Percentiles rank a stretch among this genome's conserved stretches.
phyloP scores from a whole-genome alignment of 108 stramenopile species.

The Pseudonitzschia multiseries region DNA sequence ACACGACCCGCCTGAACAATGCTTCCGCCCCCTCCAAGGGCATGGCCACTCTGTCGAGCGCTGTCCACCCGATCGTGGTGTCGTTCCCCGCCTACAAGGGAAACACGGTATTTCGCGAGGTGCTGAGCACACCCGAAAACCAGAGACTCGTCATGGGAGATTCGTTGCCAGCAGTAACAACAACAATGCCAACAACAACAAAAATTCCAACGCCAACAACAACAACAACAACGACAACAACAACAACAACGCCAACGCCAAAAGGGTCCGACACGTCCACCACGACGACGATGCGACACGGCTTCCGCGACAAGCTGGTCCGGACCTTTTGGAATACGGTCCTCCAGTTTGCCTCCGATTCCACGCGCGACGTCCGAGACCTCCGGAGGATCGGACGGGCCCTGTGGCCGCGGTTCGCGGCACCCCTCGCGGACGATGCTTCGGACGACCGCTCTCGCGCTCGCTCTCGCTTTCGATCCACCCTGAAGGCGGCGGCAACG shows the following conservation, averaged over 20 bases:
- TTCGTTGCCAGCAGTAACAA: background rate
- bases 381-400: slow-evolving; percentile 50
- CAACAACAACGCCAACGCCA: no score
- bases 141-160: slow-evolving; percentile 14
- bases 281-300: background rate
- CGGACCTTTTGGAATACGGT: slow-evolving; percentile 57
- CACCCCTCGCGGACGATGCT: slow-evolving; percentile 36
- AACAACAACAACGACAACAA: no score
- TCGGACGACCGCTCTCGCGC: no score
- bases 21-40: slow-evolving; percentile 29
- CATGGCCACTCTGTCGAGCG: slow-evolving; percentile 41
- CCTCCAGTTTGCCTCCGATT: slow-evolving; percentile 44
- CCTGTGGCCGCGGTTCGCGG: slow-evolving; percentile 59
- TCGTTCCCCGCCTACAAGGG: slow-evolving; percentile 51
- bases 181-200: no score
- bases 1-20: slow-evolving; percentile 47
- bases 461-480: background rate
- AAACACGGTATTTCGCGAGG: slow-evolving; percentile 24
- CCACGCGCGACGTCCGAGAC: slow-evolving; percentile 60
- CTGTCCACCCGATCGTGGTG: slow-evolving; percentile 47
- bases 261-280: background rate
- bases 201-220: no score
- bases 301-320: slow-evolving; percentile 14
- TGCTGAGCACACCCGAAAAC: slow-evolving; percentile 7
- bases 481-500: slow-evolving; percentile 14